These are phyloP conservation scores for Aristolochia fimbriata DNA, from an alignment of 164 flowering plant species.

Conservation along the genomic window DNA sequence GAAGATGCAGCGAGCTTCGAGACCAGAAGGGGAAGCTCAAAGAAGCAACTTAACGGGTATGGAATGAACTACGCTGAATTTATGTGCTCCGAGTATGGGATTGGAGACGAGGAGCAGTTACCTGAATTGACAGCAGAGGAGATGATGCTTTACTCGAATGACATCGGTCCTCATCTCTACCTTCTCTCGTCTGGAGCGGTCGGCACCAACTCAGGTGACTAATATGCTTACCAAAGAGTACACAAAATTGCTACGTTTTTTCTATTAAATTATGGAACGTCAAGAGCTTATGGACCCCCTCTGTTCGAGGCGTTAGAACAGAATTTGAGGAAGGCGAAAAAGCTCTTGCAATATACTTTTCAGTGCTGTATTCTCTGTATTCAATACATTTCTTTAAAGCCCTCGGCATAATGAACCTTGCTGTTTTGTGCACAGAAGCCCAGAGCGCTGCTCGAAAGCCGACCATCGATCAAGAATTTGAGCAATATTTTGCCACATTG, in stretches of 20 bases:
- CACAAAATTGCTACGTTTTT: not conserved
- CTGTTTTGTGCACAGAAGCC: conserved; percentile 34
- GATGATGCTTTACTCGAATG: conserved; percentile 27
- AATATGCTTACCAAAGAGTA: not conserved
- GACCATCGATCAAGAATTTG: conserved; percentile 90
- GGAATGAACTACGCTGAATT: conserved; percentile 20
- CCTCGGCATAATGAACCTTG: not conserved
- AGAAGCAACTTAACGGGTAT: conserved; percentile 24
- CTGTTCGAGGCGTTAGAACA: too few species aligned
- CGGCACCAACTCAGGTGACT: conserved; percentile 41
- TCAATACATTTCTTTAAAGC: too few species aligned
- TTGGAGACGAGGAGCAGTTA: conserved; percentile 17
- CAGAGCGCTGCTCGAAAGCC: conserved; percentile 31
- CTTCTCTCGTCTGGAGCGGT: conserved; percentile 59
- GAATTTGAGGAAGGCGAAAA: too few species aligned
- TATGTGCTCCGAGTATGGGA: conserved; percentile 17
- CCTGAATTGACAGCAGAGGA: conserved; percentile 32
- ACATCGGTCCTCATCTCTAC: conserved; percentile 19
- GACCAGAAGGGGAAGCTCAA: not conserved
- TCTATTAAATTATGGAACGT: not conserved
- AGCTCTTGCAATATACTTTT: too few species aligned
- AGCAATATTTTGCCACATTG: conserved; percentile 68
- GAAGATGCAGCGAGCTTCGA: not conserved
- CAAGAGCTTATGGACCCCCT: too few species aligned
- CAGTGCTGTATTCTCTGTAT: too few species aligned